Base-by-base conservation (phyloP, 768 basidiomycete species). In the Clitopilus hobsonii region DNA sequence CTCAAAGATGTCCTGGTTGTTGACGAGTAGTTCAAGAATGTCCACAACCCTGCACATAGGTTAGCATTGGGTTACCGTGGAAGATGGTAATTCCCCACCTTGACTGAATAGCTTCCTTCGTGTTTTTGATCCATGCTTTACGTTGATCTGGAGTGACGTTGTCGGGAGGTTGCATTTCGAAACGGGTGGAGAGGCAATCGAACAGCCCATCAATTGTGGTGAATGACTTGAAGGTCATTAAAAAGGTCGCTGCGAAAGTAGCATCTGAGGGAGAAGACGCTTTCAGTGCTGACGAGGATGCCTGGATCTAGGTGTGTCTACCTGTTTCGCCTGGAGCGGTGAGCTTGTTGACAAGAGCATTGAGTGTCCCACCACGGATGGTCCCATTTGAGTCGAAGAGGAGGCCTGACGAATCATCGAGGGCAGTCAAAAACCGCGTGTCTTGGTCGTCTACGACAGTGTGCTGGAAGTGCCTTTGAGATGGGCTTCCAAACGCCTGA, bases 171-270 rank as follows among this genome's bases (percentile, higher is more conserved):
- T 82, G 76, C 23, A 94, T 86, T 62, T 80, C 77, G 72, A 94
- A 98, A n/a, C 96, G 85, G 38, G 81, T 76, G 6, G 89, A 80
- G 18, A 98, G 84, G 16, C 89, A 76, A 55, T 93, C 86, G 53
- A 96, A 87, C 8, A 98, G 73, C 49, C 93, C 88, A 54, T 90
- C 82, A 45, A 90, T 74, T 5, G 85, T 86, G 14, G 91, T 91
- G 69, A 98, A 98, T 0, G 93, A 94, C 65, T 94, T 92, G 77
- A 92, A 97, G 0, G 96, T 97, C 83, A 96, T 88, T 59, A 98
- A 71, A 80, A 98, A 98, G 0, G 94, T 87, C 65, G 67, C 80
- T 89, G 70, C 88, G 95, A 6, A 0, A 85, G 80, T 68, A 96
- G 89, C 88, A 51, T 38, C 62, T 45, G 22, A 6, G 6, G 6